Base-by-base conservation (phyloP, 495 filamentous ascomycete species). In the Xylaria castorea region DNA sequence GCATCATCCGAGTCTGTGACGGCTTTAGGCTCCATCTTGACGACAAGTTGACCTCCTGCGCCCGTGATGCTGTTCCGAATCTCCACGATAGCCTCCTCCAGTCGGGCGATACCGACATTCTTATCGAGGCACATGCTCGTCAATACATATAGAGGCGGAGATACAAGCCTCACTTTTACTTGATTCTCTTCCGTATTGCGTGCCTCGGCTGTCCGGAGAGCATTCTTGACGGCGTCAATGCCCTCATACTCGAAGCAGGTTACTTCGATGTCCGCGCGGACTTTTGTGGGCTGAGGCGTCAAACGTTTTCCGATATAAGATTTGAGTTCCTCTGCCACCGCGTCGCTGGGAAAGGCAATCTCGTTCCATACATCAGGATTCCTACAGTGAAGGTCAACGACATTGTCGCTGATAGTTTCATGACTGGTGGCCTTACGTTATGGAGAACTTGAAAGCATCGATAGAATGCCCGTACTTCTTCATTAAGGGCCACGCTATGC, bases 231-330 rank as follows among this genome's bases (percentile, higher is more conserved):
- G 38, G 96, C 96, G 77, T 98, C 96, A 86, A 99, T 98, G 77
- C 96, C 96, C 71, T 98, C 96, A 82, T 99, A 99, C 48, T 92
- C 92, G 85, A 98, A 99, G 87, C 96, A 99, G 66, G 94, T 98
- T 62, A 98, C 96, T 83, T 98, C 96, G 67, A 99, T 92, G 83
- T 99, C 96, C 74, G 96, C 94, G 78, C 96, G 95, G 68, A 99
- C 94, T 84, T 99, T 99, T 61, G 95, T 98, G 2, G 96, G 96
- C 79, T 97, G 95, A 30, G 96, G 96, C 16, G 95, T 98, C 68
- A 99, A 88, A 75, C 95, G 92, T 87, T 97, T 98, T 84, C 92
- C 88, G 82, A 98, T 98, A 84, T 98, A 99, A 58, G 89, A 89
- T 82, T 92, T 91, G 62, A 99, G 87, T 83, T 99, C 96, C 46